Base-by-base conservation (phyloP, 768 basidiomycete genomes). In the Tylopilus sp. region DNA sequence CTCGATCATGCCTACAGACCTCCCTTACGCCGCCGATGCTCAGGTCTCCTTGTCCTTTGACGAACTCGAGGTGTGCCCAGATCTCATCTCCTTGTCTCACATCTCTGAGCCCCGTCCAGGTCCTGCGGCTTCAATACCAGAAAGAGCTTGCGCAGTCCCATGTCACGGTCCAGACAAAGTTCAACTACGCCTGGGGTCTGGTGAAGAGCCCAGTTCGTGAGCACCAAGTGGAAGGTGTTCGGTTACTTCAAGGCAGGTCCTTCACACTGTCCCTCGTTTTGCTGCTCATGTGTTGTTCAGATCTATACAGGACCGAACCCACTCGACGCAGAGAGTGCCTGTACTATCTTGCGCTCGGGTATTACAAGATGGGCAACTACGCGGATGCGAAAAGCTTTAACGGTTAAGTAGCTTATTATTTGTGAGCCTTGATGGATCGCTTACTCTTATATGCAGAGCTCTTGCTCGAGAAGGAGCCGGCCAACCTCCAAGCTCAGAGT, bases 181-280 rank as follows among this genome's bases (percentile, higher is more conserved):
- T 99, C 76, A 98, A 98, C 74, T 95, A 88, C 70, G 83, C 91
- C 36, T 97, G 95, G 95, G 95, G 95, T 3, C 76, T 95, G 28
- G 91, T 98, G 47, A 98, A 98, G 76, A 91, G 90, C 61, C 89
- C 88, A 12, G 69, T 81, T 59, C 79, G 81, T 38, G 86, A 90
- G 26, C 80, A 97, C 61, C 94, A 98, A 64, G 89, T 88, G 0
- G 90, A 97, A 64, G 97, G 97, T 20, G 92, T 98, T 43, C 82
- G 83, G 57, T 66, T 98, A 40, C 74, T 99, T 49, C 93, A 95
- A 82, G 95, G 95, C 85, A 61, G 20, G 45, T 53, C 72, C 61
- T 36, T 41, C 20, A 17, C 11, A 11, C 10, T 15, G 20, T 36
- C 43, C 6, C 35, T 23, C 6, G 28, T 22, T 11, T 9, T 45